A percentile compares a stretch with the other conserved stretches of the same genome.
phyloP scores from a whole-genome alignment of 352 stramenopile species.

The Pythium aquatile region DNA sequence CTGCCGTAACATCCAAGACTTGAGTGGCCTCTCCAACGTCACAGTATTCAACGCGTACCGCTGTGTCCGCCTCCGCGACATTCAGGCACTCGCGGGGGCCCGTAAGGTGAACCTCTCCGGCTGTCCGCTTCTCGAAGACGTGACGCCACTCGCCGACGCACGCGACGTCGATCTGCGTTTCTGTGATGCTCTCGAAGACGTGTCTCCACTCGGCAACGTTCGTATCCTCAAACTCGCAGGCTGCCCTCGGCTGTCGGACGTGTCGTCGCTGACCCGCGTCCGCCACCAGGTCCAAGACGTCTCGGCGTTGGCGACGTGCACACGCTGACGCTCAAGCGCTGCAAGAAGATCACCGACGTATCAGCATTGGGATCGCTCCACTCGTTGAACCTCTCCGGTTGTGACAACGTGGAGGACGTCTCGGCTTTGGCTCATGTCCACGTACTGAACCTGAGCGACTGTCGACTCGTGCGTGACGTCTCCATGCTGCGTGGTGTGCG shows the following conservation, averaged over 20 bases:
- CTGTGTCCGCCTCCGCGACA: slow-evolving; percentile 47
- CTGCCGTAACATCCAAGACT: slow-evolving; percentile 43
- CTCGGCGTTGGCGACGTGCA: slow-evolving; percentile 45
- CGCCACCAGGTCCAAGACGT: slow-evolving; percentile 51
- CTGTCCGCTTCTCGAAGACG: slow-evolving; percentile 47
- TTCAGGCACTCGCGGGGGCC: slow-evolving; percentile 33
- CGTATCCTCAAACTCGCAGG: slow-evolving; percentile 60
- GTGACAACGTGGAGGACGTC: slow-evolving; percentile 46
- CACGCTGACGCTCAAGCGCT: slow-evolving; percentile 63
- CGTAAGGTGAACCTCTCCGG: slow-evolving; percentile 53
- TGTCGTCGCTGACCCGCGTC: slow-evolving; percentile 45
- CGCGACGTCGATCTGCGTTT: slow-evolving; percentile 63
- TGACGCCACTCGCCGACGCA: slow-evolving; percentile 35
- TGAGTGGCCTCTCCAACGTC: slow-evolving; percentile 33
- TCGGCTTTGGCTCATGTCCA: slow-evolving; percentile 42
- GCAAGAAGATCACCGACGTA: slow-evolving; percentile 45
- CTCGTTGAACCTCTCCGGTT: slow-evolving; percentile 62
- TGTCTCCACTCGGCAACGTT: slow-evolving; percentile 31
- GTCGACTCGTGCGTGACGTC: slow-evolving; percentile 43
- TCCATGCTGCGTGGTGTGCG: slow-evolving; percentile 57
- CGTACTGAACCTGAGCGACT: slow-evolving; percentile 66
- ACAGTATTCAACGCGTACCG: slow-evolving; percentile 49
- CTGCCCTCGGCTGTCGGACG: slow-evolving; percentile 45
- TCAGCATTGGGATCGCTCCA: slow-evolving; percentile 42
- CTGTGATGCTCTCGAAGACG: slow-evolving; percentile 60